A percentile compares a stretch with the other conserved stretches of the same genome.
Conservation (phyloP, 176 grass and related monocot genomes). For the Thinopyrum elongatum region DNA sequence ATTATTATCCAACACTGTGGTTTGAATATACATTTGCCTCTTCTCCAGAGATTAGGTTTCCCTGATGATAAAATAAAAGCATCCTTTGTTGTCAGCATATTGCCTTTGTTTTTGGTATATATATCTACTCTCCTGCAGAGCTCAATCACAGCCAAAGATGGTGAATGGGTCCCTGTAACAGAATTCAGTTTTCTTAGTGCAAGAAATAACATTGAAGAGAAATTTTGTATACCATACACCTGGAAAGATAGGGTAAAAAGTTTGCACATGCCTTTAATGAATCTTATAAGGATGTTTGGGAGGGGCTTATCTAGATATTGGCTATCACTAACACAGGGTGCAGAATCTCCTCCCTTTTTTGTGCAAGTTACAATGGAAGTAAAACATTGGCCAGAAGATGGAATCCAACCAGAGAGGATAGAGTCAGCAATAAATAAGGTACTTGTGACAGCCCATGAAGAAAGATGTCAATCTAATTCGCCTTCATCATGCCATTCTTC, state of each 20-base stretch:
- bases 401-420: constrained; percentile 93
- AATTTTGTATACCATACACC: constrained; percentile 34
- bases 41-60: constrained; percentile 88
- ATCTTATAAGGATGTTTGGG: constrained; percentile 54
- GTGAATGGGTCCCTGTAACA: constrained; percentile 92
- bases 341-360: constrained; percentile 96
- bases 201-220: constrained; percentile 64
- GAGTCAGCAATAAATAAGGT: constrained; percentile 92
- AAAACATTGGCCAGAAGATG: constrained; percentile 91
- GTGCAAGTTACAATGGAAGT: constrained; percentile 96
- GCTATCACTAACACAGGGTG: constrained; percentile 89
- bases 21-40: constrained; percentile 63
- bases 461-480: constrained; percentile 67
- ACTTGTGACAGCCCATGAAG: constrained; percentile 73
- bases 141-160: constrained; percentile 92
- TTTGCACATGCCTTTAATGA: constrained; percentile 57
- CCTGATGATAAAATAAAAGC: constrained; percentile 85
- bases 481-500: constrained; percentile 63
- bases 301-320: constrained; percentile 87
- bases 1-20: constrained; percentile 99
- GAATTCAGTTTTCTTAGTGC: constrained; percentile 78
- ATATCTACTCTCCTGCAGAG: constrained; percentile 94
- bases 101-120: constrained; percentile 95
- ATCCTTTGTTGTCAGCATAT: constrained; percentile 89
- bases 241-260: constrained; percentile 47